These are phyloP conservation scores for Fusarium sp. DNA, from an alignment of 2,329 filamentous ascomycete genomes.

Conservation along the genomic window DNA sequence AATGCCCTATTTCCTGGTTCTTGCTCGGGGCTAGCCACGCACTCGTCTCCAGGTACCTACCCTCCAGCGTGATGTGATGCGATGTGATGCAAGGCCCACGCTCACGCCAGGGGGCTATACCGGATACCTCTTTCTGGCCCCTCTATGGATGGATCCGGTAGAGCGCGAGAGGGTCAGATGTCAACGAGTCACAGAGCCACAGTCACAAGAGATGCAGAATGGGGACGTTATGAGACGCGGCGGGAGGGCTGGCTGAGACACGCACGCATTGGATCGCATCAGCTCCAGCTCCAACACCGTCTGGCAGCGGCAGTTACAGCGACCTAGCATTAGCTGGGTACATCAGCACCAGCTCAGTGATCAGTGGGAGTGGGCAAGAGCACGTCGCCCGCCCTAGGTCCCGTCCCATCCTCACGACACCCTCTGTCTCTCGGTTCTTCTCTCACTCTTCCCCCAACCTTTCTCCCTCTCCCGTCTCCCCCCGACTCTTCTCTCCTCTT, in stretches of 20 bases:
- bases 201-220: constrained; percentile 35
- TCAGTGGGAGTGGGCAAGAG: neutral
- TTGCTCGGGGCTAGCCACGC: neutral
- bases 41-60: neutral
- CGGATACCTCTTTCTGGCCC: constrained; percentile 10
- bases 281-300: constrained; percentile 2
- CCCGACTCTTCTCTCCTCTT: constrained; percentile 11
- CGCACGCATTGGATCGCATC: constrained; percentile 15
- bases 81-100: constrained; percentile 27
- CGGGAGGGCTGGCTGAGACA: constrained; percentile 28
- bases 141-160: constrained; percentile 12
- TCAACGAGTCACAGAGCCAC: constrained; percentile 36
- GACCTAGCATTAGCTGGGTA: constrained; percentile 11
- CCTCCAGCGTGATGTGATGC: constrained; percentile 26
- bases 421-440: constrained; percentile 16
- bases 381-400: constrained; percentile 11
- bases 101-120: constrained; percentile 14
- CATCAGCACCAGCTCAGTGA: neutral
- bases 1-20: constrained; percentile 2
- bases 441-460: constrained; percentile 7
- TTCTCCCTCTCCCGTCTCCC: constrained; percentile 14
- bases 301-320: constrained; percentile 12
- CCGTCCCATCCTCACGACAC: constrained; percentile 26
- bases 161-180: constrained; percentile 35
- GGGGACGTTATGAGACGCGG: constrained; percentile 27